Evolutionary conservation across 1,284 basidiomycete species (phyloP).

Genomic region (Megacollybia platyphylla): DNA sequence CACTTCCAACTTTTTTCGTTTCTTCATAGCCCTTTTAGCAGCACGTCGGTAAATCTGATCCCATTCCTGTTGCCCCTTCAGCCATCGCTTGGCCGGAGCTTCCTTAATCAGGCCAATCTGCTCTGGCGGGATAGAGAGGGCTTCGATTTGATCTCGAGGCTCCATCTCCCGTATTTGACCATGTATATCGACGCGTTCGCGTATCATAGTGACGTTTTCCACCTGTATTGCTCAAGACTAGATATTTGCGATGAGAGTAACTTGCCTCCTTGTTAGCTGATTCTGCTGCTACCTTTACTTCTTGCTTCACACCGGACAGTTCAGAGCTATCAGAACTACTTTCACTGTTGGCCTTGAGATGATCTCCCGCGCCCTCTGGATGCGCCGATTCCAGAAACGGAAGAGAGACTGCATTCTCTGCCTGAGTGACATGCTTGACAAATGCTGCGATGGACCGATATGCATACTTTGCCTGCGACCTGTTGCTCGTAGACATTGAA

Average conservation of each 20-base stretch:
- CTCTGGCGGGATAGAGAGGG: slow-evolving; percentile 39
- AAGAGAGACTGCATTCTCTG: slow-evolving; percentile 14
- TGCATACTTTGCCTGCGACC: slow-evolving; percentile 37
- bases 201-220: slow-evolving; percentile 35
- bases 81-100: slow-evolving; percentile 42
- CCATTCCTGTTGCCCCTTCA: slow-evolving; percentile 44
- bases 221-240: slow-evolving; percentile 12
- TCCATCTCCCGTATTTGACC: slow-evolving; percentile 67
- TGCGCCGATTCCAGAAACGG: slow-evolving; percentile 33
- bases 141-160: slow-evolving; percentile 39
- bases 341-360: slow-evolving; percentile 10
- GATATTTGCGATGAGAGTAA: background rate
- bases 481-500: background rate
- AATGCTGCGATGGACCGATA: slow-evolving; percentile 46
- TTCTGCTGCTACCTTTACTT: too few species aligned
- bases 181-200: slow-evolving; percentile 65
- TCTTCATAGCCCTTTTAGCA: slow-evolving; percentile 25
- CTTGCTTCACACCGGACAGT: too few species aligned
- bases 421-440: slow-evolving; percentile 34
- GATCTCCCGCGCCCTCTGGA: slow-evolving; percentile 11
- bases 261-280: too few species aligned
- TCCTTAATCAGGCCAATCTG: slow-evolving; percentile 63
- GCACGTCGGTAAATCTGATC: slow-evolving; percentile 33
- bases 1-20: slow-evolving; percentile 23
- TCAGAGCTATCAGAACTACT: too few species aligned